Percentiles rank a stretch among this genome's conserved stretches.
Conservation (phyloP, 148 eudicot species). For the Fagopyrum tataricum region DNA sequence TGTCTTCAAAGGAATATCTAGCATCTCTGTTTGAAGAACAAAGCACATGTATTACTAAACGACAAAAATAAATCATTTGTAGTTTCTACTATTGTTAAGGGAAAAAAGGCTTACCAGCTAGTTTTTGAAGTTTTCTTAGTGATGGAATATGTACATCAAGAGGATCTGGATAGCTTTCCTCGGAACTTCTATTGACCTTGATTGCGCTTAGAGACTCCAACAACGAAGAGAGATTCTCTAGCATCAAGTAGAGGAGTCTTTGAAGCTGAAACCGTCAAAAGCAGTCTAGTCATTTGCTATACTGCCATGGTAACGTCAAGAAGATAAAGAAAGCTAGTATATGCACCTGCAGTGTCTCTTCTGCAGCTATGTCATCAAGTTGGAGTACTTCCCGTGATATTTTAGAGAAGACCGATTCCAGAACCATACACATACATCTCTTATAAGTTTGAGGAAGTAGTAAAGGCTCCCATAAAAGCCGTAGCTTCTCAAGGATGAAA, state of each 20-base stretch:
- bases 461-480: slow-evolving; percentile 87
- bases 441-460: slow-evolving; percentile 68
- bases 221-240: slow-evolving; percentile 69
- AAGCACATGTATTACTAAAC: slow-evolving; percentile 1
- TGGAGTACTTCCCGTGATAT: slow-evolving; percentile 72
- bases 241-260: slow-evolving; percentile 57
- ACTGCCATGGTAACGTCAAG: background rate
- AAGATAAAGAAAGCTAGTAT: background rate
- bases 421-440: slow-evolving; percentile 61
- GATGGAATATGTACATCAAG: slow-evolving; percentile 59
- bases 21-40: slow-evolving; percentile 43
- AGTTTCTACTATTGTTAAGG: background rate
- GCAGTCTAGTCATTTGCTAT: background rate
- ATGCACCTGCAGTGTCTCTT: slow-evolving; percentile 81
- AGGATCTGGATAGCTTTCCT: slow-evolving; percentile 28
- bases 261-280: slow-evolving; percentile 54
- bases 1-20: slow-evolving; percentile 88
- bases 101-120: slow-evolving; percentile 44
- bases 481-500: slow-evolving; percentile 87
- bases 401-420: slow-evolving; percentile 70
- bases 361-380: slow-evolving; percentile 93
- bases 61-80: background rate
- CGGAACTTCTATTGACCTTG: slow-evolving; percentile 32
- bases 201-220: slow-evolving; percentile 43
- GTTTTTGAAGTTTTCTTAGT: slow-evolving; percentile 55